phyloP scores from a whole-genome alignment of 108 stramenopile species.

The Nitzschia sp. region DNA sequence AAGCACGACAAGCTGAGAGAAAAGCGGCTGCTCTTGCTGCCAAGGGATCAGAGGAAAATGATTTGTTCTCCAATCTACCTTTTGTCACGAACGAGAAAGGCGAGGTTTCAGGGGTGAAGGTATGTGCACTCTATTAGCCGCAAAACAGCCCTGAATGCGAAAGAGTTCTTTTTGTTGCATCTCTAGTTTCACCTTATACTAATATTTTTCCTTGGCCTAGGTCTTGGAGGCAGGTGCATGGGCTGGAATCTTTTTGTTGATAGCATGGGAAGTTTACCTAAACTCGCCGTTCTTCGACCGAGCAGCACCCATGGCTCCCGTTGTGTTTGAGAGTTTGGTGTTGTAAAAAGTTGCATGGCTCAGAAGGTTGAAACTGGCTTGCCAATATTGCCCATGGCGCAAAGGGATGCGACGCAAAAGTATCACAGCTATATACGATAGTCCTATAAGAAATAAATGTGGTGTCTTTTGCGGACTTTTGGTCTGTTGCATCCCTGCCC shows the following conservation, averaged over 20 bases:
- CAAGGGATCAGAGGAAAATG: slow-evolving; percentile 37
- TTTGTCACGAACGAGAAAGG: slow-evolving; percentile 42
- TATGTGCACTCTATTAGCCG: slow-evolving; percentile 16
- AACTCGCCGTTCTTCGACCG: slow-evolving; percentile 89
- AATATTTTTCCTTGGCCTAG: no score
- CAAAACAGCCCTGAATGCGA: no score
- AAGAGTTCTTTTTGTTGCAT: background rate
- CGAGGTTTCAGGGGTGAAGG: slow-evolving; percentile 38
- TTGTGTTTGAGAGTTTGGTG: slow-evolving; percentile 54
- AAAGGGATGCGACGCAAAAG: no score
- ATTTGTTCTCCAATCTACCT: slow-evolving; percentile 24
- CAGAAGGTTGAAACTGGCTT: background rate
- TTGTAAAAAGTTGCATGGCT: background rate
- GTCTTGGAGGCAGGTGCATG: slow-evolving; percentile 52
- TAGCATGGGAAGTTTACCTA: slow-evolving; percentile 87
- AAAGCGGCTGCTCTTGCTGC: slow-evolving; percentile 48
- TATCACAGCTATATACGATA: no score
- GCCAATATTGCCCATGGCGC: no score
- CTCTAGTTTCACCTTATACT: no score
- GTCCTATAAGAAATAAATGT: no score
- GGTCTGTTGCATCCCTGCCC: no score
- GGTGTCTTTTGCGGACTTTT: no score
- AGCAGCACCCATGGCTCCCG: slow-evolving; percentile 78
- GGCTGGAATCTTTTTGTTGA: slow-evolving; percentile 75
- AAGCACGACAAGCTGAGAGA: slow-evolving; percentile 53